Evolutionary conservation across 1,139 yeast species (phyloP).

Genomic region (Starmera stellimalicola): DNA sequence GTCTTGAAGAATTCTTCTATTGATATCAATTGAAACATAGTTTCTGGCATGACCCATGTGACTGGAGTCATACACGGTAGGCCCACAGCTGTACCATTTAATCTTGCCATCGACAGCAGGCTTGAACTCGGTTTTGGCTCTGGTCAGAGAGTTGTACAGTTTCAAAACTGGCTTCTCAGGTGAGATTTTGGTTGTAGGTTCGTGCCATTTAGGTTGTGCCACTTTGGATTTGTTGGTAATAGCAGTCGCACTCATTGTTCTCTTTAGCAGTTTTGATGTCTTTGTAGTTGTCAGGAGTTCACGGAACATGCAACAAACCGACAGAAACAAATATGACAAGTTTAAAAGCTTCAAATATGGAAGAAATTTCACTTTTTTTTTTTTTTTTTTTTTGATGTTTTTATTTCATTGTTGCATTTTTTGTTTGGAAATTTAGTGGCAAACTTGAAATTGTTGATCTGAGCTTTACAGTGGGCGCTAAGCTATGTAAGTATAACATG

Average conservation of each 20-base stretch:
- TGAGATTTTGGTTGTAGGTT: constrained; percentile 20
- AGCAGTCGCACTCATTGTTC: constrained; percentile 17
- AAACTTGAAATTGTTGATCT: too few species aligned
- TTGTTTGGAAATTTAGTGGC: too few species aligned
- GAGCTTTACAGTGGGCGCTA: too few species aligned
- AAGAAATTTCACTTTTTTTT: too few species aligned
- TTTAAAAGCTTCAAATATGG: too few species aligned
- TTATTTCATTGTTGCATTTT: too few species aligned
- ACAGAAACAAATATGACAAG: too few species aligned
- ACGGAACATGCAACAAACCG: too few species aligned
- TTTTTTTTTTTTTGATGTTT: too few species aligned
- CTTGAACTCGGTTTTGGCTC: constrained; percentile 66
- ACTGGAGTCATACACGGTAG: constrained; percentile 93
- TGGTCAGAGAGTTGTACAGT: constrained; percentile 74
- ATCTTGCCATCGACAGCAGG: constrained; percentile 56
- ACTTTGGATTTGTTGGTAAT: constrained; percentile 21
- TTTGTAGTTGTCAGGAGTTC: too few species aligned
- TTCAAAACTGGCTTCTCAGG: constrained; percentile 28
- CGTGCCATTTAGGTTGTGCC: constrained; percentile 35
- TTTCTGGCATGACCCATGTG: constrained; percentile 99
- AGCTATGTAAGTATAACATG: too few species aligned
- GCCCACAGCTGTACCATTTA: constrained; percentile 98
- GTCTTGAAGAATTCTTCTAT: constrained; percentile 78
- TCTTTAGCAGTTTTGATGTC: too few species aligned
- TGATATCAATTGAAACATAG: constrained; percentile 89